phyloP scores from a whole-genome alignment of 345 rosid genomes.

The Cochlearia excelsa region DNA sequence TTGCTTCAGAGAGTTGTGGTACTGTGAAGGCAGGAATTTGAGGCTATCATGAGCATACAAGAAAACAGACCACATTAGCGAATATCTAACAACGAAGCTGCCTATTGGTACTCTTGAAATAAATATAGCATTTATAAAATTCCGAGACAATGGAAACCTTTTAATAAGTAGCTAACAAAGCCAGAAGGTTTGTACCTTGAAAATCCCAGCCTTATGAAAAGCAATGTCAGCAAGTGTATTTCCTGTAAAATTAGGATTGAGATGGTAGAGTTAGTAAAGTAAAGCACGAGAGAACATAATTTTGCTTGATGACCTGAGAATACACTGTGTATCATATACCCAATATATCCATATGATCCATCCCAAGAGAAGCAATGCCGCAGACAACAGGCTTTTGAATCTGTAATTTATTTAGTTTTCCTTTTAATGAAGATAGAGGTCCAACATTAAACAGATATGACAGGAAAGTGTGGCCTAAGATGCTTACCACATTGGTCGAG shows the following conservation, averaged over 20 bases:
- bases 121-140: conserved; percentile 24
- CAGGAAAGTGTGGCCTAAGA: conserved; percentile 26
- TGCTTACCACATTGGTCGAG: conserved; percentile 79
- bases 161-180: conserved; percentile 3
- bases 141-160: conserved; percentile 16
- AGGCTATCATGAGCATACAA: conserved; percentile 66
- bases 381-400: conserved; percentile 79
- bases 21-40: conserved; percentile 81
- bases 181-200: conserved; percentile 59
- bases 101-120: conserved; percentile 29
- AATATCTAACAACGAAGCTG: conserved; percentile 40
- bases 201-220: conserved; percentile 83
- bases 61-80: conserved; percentile 55
- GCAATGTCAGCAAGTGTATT: conserved; percentile 73
- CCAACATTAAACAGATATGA: conserved; percentile 5
- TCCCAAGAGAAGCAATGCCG: conserved; percentile 80
- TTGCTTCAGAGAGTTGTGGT: conserved; percentile 78
- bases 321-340: conserved; percentile 43
- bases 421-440: conserved; percentile 5
- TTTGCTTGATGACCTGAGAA: neutral
- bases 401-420: conserved; percentile 42
- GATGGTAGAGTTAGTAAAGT: conserved; percentile 15
- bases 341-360: conserved; percentile 75
- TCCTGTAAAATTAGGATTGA: conserved; percentile 44
- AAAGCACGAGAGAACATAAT: neutral